Conservation (phyloP, 371 early-diverging fungal species). For the Rhizopus delemar region DNA sequence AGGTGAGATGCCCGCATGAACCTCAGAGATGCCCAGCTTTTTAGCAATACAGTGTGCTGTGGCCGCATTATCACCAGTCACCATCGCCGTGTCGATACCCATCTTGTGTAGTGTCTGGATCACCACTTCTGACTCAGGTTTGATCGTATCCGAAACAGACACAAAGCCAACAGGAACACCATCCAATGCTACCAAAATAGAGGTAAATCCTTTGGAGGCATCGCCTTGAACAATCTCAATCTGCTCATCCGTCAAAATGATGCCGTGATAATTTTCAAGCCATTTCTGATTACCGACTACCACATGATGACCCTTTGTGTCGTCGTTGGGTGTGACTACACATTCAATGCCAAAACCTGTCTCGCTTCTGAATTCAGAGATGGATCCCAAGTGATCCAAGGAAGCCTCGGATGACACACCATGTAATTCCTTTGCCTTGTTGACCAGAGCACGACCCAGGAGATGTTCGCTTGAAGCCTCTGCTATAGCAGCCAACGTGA, state of each 20-base stretch:
- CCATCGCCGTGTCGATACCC: conserved; percentile 83
- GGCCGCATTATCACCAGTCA: conserved; percentile 89
- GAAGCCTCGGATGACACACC: conserved; percentile 23
- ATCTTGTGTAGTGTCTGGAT: conserved; percentile 72
- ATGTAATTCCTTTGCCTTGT: conserved; percentile 55
- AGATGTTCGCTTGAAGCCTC: conserved; percentile 89
- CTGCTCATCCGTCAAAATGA: conserved; percentile 37
- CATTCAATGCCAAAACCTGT: conserved; percentile 82
- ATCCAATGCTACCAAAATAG: conserved; percentile 75
- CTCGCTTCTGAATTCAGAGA: conserved; percentile 65
- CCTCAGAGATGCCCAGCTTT: conserved; percentile 72
- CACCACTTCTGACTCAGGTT: conserved; percentile 74
- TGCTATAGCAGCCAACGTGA: conserved; percentile 63
- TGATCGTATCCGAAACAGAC: conserved; percentile 83
- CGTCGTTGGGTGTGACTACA: conserved; percentile 35
- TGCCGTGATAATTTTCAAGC: conserved; percentile 50
- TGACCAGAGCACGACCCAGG: conserved; percentile 77
- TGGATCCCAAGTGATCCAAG: conserved; percentile 40
- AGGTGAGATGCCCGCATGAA: conserved; percentile 93
- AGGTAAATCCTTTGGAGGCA: conserved; percentile 71
- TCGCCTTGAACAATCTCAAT: conserved; percentile 33
- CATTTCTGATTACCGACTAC: conserved; percentile 77
- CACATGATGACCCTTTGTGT: conserved; percentile 37
- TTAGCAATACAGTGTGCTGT: conserved; percentile 78
- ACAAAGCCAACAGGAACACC: conserved; percentile 71